A percentile compares a stretch with the other conserved stretches of the same genome.
Conservation (phyloP, 129 eudicot species). For the Tagetes patula region DNA sequence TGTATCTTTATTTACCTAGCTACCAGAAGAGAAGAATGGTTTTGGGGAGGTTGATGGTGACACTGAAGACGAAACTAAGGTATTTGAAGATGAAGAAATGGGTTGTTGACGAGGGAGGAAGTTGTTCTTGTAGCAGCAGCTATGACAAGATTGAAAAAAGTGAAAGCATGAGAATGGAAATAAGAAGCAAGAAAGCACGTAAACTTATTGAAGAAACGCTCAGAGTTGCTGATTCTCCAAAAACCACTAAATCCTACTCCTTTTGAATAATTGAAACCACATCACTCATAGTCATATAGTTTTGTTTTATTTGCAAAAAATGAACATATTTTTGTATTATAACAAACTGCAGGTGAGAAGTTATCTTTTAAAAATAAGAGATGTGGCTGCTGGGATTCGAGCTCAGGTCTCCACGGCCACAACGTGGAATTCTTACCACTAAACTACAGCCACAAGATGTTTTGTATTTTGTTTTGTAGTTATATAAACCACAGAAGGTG, state of each 20-base stretch:
- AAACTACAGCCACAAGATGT: conserved; percentile 88
- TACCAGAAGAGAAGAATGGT: conserved; percentile 25
- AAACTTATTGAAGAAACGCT: conserved; percentile 62
- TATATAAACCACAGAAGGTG: background rate
- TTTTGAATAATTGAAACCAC: conserved; percentile 20
- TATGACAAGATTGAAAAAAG: conserved; percentile 62
- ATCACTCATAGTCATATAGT: background rate
- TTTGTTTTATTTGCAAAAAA: background rate
- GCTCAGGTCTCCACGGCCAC: conserved; percentile 99
- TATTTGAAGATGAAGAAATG: conserved; percentile 36
- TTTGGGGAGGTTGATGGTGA: conserved; percentile 44
- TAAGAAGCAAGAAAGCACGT: conserved; percentile 59
- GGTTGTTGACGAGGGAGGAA: conserved; percentile 9
- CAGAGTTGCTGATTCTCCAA: conserved; percentile 62
- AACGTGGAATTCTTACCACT: conserved; percentile 99
- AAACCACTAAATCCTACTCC: conserved; percentile 40
- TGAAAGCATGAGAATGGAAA: conserved; percentile 70
- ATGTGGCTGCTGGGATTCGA: conserved; percentile 99
- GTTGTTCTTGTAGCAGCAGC: conserved; percentile 11
- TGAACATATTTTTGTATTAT: background rate
- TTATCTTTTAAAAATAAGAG: too few species aligned
- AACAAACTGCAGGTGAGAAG: too few species aligned
- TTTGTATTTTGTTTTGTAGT: too few species aligned
- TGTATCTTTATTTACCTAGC: too few species aligned
- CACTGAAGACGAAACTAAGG: conserved; percentile 44